These are phyloP conservation scores for Paxillus involutus DNA, from an alignment of 768 basidiomycete species.

Conservation along the genomic window DNA sequence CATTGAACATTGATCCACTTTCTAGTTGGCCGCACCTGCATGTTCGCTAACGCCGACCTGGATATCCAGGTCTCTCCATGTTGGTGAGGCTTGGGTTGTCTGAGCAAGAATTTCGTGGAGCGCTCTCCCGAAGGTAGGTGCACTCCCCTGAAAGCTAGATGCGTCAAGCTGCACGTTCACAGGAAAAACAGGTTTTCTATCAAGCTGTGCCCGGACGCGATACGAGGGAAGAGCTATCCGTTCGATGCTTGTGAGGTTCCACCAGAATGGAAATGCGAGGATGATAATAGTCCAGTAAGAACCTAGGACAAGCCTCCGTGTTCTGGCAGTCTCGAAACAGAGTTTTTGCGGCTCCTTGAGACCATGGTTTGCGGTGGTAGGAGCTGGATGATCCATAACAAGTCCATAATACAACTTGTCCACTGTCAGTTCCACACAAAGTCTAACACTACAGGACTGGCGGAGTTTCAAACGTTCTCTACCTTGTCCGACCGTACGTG, in stretches of 20 bases:
- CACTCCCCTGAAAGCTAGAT: slow-evolving; percentile 12
- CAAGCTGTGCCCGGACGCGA: slow-evolving; percentile 54
- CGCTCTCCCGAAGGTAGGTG: slow-evolving; percentile 25
- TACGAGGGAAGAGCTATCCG: slow-evolving; percentile 69
- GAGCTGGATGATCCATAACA: slow-evolving; percentile 20
- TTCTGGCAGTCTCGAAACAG: slow-evolving; percentile 48
- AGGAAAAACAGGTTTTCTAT: slow-evolving; percentile 45
- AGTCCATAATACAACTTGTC: slow-evolving; percentile 5
- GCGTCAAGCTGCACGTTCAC: slow-evolving; percentile 39
- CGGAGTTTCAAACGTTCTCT: slow-evolving; percentile 36
- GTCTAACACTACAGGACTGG: slow-evolving; percentile 7
- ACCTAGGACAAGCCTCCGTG: slow-evolving; percentile 60
- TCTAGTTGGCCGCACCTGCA: slow-evolving; percentile 34
- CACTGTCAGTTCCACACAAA: neutral
- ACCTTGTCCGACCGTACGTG: slow-evolving; percentile 2
- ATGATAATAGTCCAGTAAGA: slow-evolving; percentile 81
- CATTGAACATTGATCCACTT: neutral
- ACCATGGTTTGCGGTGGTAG: slow-evolving; percentile 16
- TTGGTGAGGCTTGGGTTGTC: slow-evolving; percentile 15
- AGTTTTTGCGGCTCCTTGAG: slow-evolving; percentile 49
- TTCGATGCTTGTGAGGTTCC: slow-evolving; percentile 88
- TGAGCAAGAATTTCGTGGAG: slow-evolving; percentile 23
- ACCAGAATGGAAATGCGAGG: slow-evolving; percentile 88
- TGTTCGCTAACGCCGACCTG: slow-evolving; percentile 24
- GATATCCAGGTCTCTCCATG: slow-evolving; percentile 48